Evolutionary conservation across 2,329 filamentous ascomycete genomes (phyloP), one percentile per base, ranked within the genome.

Genomic region (Beauveria pseudobassiana): DNA sequence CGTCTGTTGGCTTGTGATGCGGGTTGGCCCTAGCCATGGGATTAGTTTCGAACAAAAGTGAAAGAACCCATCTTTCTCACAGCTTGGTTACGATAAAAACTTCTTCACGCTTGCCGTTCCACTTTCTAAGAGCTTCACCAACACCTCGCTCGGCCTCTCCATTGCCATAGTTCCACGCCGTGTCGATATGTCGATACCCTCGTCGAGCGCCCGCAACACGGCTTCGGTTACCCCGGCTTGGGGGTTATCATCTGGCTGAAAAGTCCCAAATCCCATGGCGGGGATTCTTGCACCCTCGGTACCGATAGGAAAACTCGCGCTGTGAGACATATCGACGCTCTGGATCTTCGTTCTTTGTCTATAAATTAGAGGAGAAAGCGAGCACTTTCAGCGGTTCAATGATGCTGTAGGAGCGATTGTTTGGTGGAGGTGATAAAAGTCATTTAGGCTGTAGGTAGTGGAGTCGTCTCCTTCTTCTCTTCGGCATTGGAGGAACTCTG

Each of bases 121-220:
- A 61, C 14, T 16, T n/a, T 14, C 42, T 18, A 0, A 61, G 42
- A 26, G 59, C 59, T 34, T 54, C 42, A 14, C 59, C 59, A 42
- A 61, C 50, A 42, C 59, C 59, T 40, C 50, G 12, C 28, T 61
- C 59, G 10, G 50, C 49, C n/a, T 61, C 59, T 3, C 59, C 51
- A 18, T 54, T 38, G 10, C 59, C 59, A 28, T 61, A 61, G 28
- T 18, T 54, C 59, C 59, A 61, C n/a, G 59, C 59, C 8, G 59
- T 61, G 30, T 61, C 59, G 40, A 61, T 54, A 30, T 61, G 59
- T 20, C 59, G 18, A 12, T 61, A 61, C 59, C 59, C 20, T 42
- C 59, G 18, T 46, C 34, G 16, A 61, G 50, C 3, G 59, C 59
- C 43, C 14, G 14, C 2, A 61, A 43, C 18, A 61, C 59, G 7